Base-by-base conservation (phyloP, 192 early-diverging fungal species). In the Paraglomus brasilianum region DNA sequence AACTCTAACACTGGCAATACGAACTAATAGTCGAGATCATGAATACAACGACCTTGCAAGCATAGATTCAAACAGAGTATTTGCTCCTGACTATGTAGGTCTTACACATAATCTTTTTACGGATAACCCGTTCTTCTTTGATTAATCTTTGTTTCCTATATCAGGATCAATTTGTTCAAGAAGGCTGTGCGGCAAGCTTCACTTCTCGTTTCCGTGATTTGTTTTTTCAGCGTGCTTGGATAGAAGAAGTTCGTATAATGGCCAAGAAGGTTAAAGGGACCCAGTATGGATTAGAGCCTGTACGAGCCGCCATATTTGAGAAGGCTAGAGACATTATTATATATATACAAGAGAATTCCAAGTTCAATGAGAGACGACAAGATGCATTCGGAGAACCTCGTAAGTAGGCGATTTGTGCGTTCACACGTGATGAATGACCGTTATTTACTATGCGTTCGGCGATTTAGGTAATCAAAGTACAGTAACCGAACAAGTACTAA, bases 181-280 rank as follows among this genome's bases (percentile, higher is more conserved):
- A 86, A 67, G 81, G 86, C 38, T 82, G 86, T 59, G 83, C 85
- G 21, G 82, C 88, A 62, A 86, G 81, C 36, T 80, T 84, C 51
- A 81, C 86, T 48, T 83, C 84, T 5, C 78, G 86, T 49, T 87
- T 91, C 58, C 81, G 86, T 1, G 90, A 91, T 42, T 74, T 91
- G 72, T 71, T 91, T 15, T 91, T 85, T 51, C 90, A 91, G 61
- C 73, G 88, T 13, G 88, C 90, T 11, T 84, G 88, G 6, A 86
- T 84, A 52, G 90, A 90, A 69, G 90, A 91, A 72, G 82, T 90
- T 42, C 53, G 74, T 5, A 74, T 80, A 53, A 74, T 86, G 67
- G 81, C 78, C 10, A 79, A 78, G 43, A 75, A 74, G 19, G 49
- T 84, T 7, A 82, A 80, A 36, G 71, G 55, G 36, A 76, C 61